A percentile compares a stretch with the other conserved stretches of the same genome.
phyloP scores from a whole-genome alignment of 1,139 yeast species.

The Nadsonia commutata region DNA sequence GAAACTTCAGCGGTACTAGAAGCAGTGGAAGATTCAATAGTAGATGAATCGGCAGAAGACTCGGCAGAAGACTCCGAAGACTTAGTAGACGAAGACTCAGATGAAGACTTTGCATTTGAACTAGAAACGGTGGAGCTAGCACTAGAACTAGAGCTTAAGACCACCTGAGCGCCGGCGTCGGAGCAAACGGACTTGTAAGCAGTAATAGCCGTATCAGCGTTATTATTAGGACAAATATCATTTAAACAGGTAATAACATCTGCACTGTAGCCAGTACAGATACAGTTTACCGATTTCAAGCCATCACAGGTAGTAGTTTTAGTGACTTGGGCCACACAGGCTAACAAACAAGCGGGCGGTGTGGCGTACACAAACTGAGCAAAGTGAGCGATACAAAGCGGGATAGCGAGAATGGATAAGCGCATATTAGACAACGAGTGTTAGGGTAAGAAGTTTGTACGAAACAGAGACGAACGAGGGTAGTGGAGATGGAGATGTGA shows the following conservation, averaged over 20 bases:
- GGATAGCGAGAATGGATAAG: background rate
- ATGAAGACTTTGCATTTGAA: conserved; percentile 15
- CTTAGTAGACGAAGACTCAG: conserved; percentile 21
- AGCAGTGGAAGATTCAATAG: conserved; percentile 9
- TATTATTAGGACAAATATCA: conserved; percentile 48
- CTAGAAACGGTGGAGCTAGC: background rate
- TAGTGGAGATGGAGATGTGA: background rate
- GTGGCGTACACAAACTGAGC: background rate
- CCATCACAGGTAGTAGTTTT: conserved; percentile 36
- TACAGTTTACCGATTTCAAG: conserved; percentile 48
- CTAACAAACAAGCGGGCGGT: conserved; percentile 69
- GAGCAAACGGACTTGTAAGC: conserved; percentile 34
- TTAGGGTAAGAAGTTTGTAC: background rate
- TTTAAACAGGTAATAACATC: conserved; percentile 47
- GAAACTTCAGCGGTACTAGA: background rate
- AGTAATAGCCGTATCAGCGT: conserved; percentile 39
- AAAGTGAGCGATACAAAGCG: background rate
- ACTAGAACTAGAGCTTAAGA: background rate
- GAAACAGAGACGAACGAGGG: background rate
- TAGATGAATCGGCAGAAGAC: conserved; percentile 17
- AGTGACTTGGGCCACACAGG: conserved; percentile 65
- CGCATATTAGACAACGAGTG: too few relatives aligned
- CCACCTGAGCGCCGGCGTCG: conserved; percentile 18
- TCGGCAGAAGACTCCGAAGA: conserved; percentile 21
- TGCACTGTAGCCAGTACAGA: conserved; percentile 40